Percentiles rank a stretch among this genome's conserved stretches.
These are phyloP conservation scores for Sarocladiaceae sp. DNA, from an alignment of 2,329 filamentous ascomycete genomes.

Conservation along the genomic window DNA sequence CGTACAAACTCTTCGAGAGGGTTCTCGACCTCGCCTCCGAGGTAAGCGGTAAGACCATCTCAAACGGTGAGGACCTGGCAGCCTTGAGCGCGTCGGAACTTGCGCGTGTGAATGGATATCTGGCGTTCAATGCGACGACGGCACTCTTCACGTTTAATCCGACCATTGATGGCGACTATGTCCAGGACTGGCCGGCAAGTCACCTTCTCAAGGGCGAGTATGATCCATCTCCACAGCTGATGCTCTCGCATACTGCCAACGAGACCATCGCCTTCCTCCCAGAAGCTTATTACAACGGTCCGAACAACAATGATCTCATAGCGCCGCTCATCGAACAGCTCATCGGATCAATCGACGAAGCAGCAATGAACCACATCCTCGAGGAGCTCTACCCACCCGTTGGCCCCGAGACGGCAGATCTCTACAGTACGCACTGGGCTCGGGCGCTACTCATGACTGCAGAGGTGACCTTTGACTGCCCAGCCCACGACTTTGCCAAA, in stretches of 20 bases:
- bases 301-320: neutral
- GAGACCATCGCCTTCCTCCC: conserved; percentile 40
- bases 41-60: conserved; percentile 9
- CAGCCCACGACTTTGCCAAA: conserved; percentile 40
- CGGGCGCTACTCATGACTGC: conserved; percentile 31
- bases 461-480: conserved; percentile 42
- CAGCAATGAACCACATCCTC: conserved; percentile 30
- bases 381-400: conserved; percentile 18
- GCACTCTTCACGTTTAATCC: conserved; percentile 25
- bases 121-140: conserved; percentile 12
- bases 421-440: conserved; percentile 13
- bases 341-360: neutral
- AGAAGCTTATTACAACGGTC: neutral
- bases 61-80: conserved; percentile 10
- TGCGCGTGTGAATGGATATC: conserved; percentile 28
- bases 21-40: conserved; percentile 11
- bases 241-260: conserved; percentile 37
- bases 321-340: neutral
- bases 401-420: neutral
- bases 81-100: conserved; percentile 10
- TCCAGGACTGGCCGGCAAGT: conserved; percentile 21
- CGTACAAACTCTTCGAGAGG: conserved; percentile 10
- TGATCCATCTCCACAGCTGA: conserved; percentile 17
- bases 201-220: conserved; percentile 23
- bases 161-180: conserved; percentile 26